Evolutionary conservation across 225 moss, liverwort and hornwort species (phyloP), one percentile per base, ranked within the genome.

Genomic region (Straminergon stramineum): DNA sequence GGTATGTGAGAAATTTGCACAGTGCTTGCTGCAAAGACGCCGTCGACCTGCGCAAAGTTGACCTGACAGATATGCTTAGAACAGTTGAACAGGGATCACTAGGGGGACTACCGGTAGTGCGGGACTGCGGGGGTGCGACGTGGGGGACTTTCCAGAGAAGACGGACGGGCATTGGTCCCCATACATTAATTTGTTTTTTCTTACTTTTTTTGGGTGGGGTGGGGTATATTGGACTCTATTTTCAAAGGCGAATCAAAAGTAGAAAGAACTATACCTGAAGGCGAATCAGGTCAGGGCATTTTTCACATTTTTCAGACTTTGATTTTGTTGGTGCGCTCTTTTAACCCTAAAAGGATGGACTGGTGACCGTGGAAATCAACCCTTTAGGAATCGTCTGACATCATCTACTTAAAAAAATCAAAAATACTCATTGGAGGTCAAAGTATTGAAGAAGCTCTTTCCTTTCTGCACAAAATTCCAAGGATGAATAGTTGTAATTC

Each of bases 161-260:
- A 4, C 5, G 79, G 17, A 6, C 57, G 79, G 57, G 57, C 27
- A 79, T 57, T 37, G 57, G 79, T 27, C 17, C 37, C 57, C 27
- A 27, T 10, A 79, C 55, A 35, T 43, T 6, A 32, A 24, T 27
- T 45, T 43, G 28, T 43, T 10, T 13, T 9, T 3, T 45, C 9
- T 1, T 9, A 19, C 19, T 4, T 6, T 10, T 8, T 45, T 3
- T 5, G 2, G 4, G 31, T 7, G 15, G 16, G 4, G 10, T 1
- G 73, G 7, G 6, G 14, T 8, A 31, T 56, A 5, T 13, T 79
- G 56, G 37, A n/a, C 79, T 57, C n/a, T 57, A 10, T 37, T 55
- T 30, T 55, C 35, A 37, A 78, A 55, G 55, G 37, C 37, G 10
- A 78, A 78, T 55, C 15, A 6, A 78, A 78, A 53, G 35, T 9